Conservation (phyloP, 495 filamentous ascomycete species). For the Neurospora sp. region DNA sequence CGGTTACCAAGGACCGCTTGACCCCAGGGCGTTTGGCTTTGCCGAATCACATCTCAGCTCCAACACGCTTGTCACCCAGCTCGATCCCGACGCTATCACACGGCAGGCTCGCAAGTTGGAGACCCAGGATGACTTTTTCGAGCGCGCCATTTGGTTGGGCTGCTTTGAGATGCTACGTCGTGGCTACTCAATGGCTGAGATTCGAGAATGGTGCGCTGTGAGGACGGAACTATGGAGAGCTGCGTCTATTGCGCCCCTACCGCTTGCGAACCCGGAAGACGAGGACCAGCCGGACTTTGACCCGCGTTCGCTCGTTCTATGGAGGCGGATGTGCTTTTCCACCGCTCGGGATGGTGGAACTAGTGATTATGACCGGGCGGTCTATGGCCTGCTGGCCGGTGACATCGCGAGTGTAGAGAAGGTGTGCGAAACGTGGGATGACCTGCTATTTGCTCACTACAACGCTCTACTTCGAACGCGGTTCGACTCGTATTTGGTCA, state of each 20-base stretch:
- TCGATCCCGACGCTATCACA: conserved; percentile 83
- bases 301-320: conserved; percentile 49
- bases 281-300: conserved; percentile 26
- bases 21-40: conserved; percentile 46
- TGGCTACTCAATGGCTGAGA: conserved; percentile 57
- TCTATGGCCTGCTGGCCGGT: conserved; percentile 80
- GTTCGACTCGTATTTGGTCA: conserved; percentile 52
- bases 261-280: conserved; percentile 33
- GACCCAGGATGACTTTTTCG: conserved; percentile 71
- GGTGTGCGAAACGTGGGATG: conserved; percentile 75
- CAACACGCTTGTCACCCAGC: conserved; percentile 65
- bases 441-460: conserved; percentile 83
- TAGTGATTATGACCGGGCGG: conserved; percentile 72
- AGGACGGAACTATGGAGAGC: conserved; percentile 80
- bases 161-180: conserved; percentile 83
- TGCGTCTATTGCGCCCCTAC: conserved; percentile 49
- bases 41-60: conserved; percentile 48
- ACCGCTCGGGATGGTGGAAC: conserved; percentile 57
- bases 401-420: conserved; percentile 65
- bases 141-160: conserved; percentile 76
- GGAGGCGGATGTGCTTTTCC: conserved; percentile 74
- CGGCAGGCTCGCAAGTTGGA: conserved; percentile 67
- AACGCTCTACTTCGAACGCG: conserved; percentile 65
- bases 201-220: conserved; percentile 71
- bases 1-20: conserved; percentile 52